phyloP scores from a whole-genome alignment of 2,329 filamentous ascomycete genomes.

The Ceratocystis colombiana region DNA sequence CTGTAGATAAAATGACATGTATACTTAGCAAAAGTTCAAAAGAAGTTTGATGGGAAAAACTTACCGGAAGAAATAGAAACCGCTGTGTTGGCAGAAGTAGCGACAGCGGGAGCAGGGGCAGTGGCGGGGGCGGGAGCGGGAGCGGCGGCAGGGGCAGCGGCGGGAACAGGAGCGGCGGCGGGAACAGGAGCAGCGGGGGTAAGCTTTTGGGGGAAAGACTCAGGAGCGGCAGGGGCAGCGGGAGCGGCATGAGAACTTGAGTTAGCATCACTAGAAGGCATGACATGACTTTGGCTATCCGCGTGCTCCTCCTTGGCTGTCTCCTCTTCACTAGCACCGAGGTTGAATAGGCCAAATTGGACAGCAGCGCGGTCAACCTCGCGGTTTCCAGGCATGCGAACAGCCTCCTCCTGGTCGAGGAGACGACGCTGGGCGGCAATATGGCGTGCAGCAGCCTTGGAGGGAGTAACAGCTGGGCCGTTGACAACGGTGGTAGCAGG shows the following conservation, averaged over 20 bases:
- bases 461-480: slow-evolving; percentile 46
- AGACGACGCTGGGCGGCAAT: slow-evolving; percentile 77
- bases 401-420: slow-evolving; percentile 90
- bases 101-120: slow-evolving; percentile 31
- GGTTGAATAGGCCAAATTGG: slow-evolving; percentile 89
- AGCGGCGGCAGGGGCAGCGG: neutral
- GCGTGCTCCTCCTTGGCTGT: slow-evolving; percentile 81
- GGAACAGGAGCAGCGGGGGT: slow-evolving; percentile 32
- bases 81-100: slow-evolving; percentile 23
- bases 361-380: slow-evolving; percentile 87
- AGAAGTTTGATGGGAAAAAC: neutral
- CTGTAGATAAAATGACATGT: neutral
- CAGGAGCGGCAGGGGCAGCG: slow-evolving; percentile 58
- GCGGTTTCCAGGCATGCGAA: slow-evolving; percentile 95
- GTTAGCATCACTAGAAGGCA: slow-evolving; percentile 88
- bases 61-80: slow-evolving; percentile 13
- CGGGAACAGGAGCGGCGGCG: slow-evolving; percentile 27
- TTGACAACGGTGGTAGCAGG: slow-evolving; percentile 57
- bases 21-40: neutral
- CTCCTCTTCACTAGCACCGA: slow-evolving; percentile 75
- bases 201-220: slow-evolving; percentile 47
- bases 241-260: slow-evolving; percentile 77
- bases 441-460: slow-evolving; percentile 53
- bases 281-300: slow-evolving; percentile 85
- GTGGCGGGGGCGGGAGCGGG: slow-evolving; percentile 18